Percentiles rank a stretch among this genome's conserved stretches.
phyloP scores from a whole-genome alignment of 2,329 filamentous ascomycete species.

The Plectosphaerella sp. region DNA sequence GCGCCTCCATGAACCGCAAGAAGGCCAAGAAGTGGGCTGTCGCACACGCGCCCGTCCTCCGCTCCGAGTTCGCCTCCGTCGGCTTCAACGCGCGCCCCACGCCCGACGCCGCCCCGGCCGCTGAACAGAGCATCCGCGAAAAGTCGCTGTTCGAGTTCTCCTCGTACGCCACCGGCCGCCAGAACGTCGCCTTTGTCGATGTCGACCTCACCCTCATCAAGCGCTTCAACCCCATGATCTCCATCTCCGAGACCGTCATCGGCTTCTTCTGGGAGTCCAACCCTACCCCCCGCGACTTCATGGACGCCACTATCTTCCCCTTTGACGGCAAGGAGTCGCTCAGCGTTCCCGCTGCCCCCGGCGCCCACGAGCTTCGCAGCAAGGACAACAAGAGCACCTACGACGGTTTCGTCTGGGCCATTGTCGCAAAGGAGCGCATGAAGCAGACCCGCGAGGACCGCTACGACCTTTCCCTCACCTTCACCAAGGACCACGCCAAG shows the following conservation, averaged over 20 bases:
- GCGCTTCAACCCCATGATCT: conserved; percentile 74
- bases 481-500: conserved; percentile 88
- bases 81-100: conserved; percentile 64
- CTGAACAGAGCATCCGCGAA: conserved; percentile 61
- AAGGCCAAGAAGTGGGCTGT: conserved; percentile 79
- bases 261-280: conserved; percentile 79
- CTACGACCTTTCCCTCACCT: conserved; percentile 89
- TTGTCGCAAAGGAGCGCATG: conserved; percentile 96
- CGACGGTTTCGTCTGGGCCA: conserved; percentile 89
- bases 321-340: conserved; percentile 89
- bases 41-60: conserved; percentile 66
- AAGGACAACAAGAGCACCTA: conserved; percentile 64
- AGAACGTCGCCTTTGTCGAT: conserved; percentile 90
- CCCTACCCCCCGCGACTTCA: conserved; percentile 61
- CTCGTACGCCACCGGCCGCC: conserved; percentile 83
- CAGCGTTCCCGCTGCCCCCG: conserved; percentile 63
- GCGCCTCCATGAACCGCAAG: conserved; percentile 71
- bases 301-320: conserved; percentile 76
- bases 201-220: conserved; percentile 77
- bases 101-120: conserved; percentile 38
- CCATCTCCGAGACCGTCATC: conserved; percentile 58
- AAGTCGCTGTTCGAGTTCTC: conserved; percentile 83
- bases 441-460: conserved; percentile 83
- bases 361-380: conserved; percentile 50
- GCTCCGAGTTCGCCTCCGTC: conserved; percentile 80